Base-by-base conservation (phyloP, 2,329 filamentous ascomycete species). In the Penicillium sp. region DNA sequence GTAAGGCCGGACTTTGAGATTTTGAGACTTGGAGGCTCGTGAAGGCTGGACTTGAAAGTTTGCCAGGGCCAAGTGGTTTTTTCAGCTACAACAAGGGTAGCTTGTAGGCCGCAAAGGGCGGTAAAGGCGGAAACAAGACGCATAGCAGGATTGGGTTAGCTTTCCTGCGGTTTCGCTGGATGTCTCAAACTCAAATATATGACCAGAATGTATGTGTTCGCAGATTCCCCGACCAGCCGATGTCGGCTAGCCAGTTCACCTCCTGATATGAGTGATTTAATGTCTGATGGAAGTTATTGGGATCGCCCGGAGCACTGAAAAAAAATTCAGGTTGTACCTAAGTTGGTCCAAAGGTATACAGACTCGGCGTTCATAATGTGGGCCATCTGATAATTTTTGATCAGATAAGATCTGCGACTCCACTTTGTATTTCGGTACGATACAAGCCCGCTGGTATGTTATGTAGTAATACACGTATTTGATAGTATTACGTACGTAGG, bases 1-100 rank as follows among this genome's bases (percentile, higher is more conserved):
- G 65, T 61, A 22, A 63, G 58, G 28, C 67, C 67, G 48, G 60
- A 60, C 38, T 63, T 67, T 10, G 63, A 66, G 31, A 67, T 41
- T 8, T 50, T 14, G 36, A 50, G 36, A 28, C 12, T 45, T 5
- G 47, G 47, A 12, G 47, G 47, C 37, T 50, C 37, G 17, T 41
- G 17, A 11, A 22, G 8, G 37, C 49, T 44, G 38, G 49, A 44
- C 40, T 47, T 47, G 28, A 26, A 53, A 5, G 19, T 53, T 35
- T 41, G 43, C 28, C 50, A 47, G 28, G 42, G 50, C 33, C 49
- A 52, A 37, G 35, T 30, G 28, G 42, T 33, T 19, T 25, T 26
- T 8, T 19, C 19, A 9, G 28, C 33, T n/a, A 25, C 28, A 5
- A n/a, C 9, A 17, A 37, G 17, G 22, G 46, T 30, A 25, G 42